Conservation (phyloP, 1,139 yeast species). For the Yamadazyma dushanensis region DNA sequence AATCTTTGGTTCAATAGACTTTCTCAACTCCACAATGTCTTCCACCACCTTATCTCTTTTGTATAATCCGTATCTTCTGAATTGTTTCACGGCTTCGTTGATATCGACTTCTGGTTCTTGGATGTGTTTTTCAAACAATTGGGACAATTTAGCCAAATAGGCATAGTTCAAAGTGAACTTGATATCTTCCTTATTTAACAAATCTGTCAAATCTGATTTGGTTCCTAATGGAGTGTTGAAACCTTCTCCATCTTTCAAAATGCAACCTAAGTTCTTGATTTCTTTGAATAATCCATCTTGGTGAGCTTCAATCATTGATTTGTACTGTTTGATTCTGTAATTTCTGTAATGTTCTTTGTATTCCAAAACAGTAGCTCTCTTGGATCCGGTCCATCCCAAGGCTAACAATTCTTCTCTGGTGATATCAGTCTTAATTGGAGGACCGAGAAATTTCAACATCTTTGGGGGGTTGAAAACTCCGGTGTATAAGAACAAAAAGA, state of each 20-base stretch:
- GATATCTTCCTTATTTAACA: slow-evolving; percentile 22
- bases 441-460: slow-evolving; percentile 26
- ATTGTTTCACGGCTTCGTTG: slow-evolving; percentile 46
- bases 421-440: slow-evolving; percentile 36
- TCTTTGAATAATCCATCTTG: slow-evolving; percentile 66
- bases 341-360: slow-evolving; percentile 74
- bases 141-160: slow-evolving; percentile 52
- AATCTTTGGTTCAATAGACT: slow-evolving; percentile 17
- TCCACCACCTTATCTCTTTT: slow-evolving; percentile 45
- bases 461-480: slow-evolving; percentile 77
- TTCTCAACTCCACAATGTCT: slow-evolving; percentile 40
- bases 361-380: slow-evolving; percentile 67
- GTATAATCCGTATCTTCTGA: slow-evolving; percentile 64
- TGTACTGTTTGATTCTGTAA: slow-evolving; percentile 61
- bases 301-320: slow-evolving; percentile 80
- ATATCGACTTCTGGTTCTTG: slow-evolving; percentile 33
- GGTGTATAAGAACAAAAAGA: slow-evolving; percentile 58
- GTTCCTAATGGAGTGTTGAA: slow-evolving; percentile 58
- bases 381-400: slow-evolving; percentile 93
- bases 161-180: slow-evolving; percentile 54
- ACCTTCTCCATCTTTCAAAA: slow-evolving; percentile 78
- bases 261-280: slow-evolving; percentile 61
- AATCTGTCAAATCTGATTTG: slow-evolving; percentile 28
- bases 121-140: slow-evolving; percentile 41
- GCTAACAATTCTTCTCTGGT: slow-evolving; percentile 57